Evolutionary conservation across 2,329 filamentous ascomycete species (phyloP), one percentile per base, ranked within the genome.

Genomic region (Teratosphaeria destructans): DNA sequence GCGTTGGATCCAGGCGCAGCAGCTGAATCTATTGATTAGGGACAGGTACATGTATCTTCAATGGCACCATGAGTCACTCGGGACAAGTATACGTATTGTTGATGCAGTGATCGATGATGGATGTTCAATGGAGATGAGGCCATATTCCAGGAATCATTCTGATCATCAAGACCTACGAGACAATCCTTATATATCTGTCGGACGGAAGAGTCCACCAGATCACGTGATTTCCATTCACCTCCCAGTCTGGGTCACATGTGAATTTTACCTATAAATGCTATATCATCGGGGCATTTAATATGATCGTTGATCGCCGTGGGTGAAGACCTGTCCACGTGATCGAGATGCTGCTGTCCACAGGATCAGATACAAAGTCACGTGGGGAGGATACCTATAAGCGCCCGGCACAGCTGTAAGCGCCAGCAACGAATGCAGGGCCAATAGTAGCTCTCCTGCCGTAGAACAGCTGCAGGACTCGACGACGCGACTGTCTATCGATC

Each of bases 351-450:
- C n/a, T n/a, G n/a, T n/a, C n/a, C n/a, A 19, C 19, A 19, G 19
- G 19, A 19, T 19, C 19, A 19, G 16, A 23, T 23, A 2, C 23
- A 23, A 23, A 23, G 1, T 23, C 23, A 23, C 23, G 2, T 23
- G 23, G 23, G 23, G 23, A 23, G 23, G 23, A 23, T n/a, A 7
- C 14, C 7, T 49, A 5, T 49, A 49, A 49, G 43, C 43, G 43
- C 43, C 43, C 16, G 43, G 43, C 43, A 23, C 43, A 49, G 43
- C 54, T 56, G 56, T 32, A 57, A 27, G 23, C 37, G 56, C 57
- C 37, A 19, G 37, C 16, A n/a, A 54, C 59, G 11, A 16, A 3
- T 16, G 59, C 59, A 56, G 59, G 59, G 55, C 60, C 60, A 62
- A 62, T 62, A 37, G 56, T 53, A 52, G 59, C 54, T 26, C 54